Conservation (phyloP, 2,329 filamentous ascomycete genomes). For the Massarina eburnea region DNA sequence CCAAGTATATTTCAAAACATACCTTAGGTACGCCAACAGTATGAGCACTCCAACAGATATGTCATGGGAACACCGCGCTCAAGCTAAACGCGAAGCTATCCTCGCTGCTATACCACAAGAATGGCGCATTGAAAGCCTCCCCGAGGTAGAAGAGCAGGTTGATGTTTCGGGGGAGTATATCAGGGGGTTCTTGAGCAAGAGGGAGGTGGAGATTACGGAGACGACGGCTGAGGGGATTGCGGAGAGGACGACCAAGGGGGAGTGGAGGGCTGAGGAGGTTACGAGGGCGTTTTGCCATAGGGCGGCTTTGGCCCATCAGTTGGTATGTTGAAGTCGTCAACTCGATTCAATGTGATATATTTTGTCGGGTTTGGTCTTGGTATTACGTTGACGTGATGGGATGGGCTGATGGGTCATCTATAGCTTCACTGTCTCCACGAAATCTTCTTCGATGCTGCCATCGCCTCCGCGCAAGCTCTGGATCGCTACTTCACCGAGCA, state of each 20-base stretch:
- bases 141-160: constrained; percentile 53
- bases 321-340: constrained; percentile 26
- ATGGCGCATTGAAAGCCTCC: constrained; percentile 56
- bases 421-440: constrained; percentile 47
- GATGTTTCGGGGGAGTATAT: constrained; percentile 53
- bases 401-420: neutral
- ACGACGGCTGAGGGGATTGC: constrained; percentile 60
- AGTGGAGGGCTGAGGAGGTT: constrained; percentile 60
- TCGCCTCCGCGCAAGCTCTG: constrained; percentile 44
- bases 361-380: too few relatives aligned
- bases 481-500: constrained; percentile 43
- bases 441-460: constrained; percentile 52
- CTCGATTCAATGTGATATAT: neutral
- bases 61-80: constrained; percentile 51
- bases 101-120: constrained; percentile 57
- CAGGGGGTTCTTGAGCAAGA: constrained; percentile 55
- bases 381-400: neutral
- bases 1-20: neutral
- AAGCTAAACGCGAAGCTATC: constrained; percentile 57
- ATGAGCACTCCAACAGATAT: neutral
- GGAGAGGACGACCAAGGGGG: constrained; percentile 54
- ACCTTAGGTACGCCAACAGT: too few relatives aligned
- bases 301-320: constrained; percentile 55
- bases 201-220: constrained; percentile 64
- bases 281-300: constrained; percentile 60